These are phyloP conservation scores for Sicyos edulis DNA, from an alignment of 306 rosid genomes.

Conservation along the genomic window DNA sequence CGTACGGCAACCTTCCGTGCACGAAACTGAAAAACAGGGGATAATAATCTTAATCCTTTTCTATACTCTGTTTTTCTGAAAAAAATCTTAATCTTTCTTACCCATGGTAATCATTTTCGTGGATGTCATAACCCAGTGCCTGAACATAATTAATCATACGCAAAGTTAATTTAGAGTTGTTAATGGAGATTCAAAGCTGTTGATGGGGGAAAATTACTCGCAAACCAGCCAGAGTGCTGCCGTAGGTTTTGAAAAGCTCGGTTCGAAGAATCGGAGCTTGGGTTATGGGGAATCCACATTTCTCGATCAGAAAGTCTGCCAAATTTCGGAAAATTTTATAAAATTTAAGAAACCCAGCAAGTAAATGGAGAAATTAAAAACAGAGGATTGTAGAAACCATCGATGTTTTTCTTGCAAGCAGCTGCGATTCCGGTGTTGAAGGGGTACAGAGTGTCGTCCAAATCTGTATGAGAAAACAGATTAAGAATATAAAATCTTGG, in stretches of 20 bases:
- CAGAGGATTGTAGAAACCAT: conserved; percentile 26
- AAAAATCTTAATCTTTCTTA: too few species aligned
- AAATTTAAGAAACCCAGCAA: too few species aligned
- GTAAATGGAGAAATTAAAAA: neutral
- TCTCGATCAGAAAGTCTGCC: conserved; percentile 38
- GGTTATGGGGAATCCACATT: conserved; percentile 56
- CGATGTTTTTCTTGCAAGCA: conserved; percentile 63
- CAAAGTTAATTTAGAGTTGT: neutral
- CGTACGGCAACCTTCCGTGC: conserved; percentile 87
- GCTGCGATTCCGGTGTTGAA: conserved; percentile 46
- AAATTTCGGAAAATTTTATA: too few species aligned
- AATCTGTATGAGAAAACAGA: conserved; percentile 36
- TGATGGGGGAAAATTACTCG: conserved; percentile 33
- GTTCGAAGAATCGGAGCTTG: conserved; percentile 56
- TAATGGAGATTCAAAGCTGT: neutral
- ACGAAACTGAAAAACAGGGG: conserved; percentile 44
- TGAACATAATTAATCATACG: conserved; percentile 19
- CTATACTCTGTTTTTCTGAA: neutral
- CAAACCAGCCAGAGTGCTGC: conserved; percentile 87
- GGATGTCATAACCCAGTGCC: conserved; percentile 66
- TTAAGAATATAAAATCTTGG: neutral
- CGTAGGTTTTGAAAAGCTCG: conserved; percentile 74
- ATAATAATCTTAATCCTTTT: neutral
- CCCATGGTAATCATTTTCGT: conserved; percentile 82
- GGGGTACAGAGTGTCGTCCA: conserved; percentile 82